These are phyloP conservation scores for Tylopilus plumbeoviolaceoides DNA, from an alignment of 768 basidiomycete genomes.

Conservation along the genomic window DNA sequence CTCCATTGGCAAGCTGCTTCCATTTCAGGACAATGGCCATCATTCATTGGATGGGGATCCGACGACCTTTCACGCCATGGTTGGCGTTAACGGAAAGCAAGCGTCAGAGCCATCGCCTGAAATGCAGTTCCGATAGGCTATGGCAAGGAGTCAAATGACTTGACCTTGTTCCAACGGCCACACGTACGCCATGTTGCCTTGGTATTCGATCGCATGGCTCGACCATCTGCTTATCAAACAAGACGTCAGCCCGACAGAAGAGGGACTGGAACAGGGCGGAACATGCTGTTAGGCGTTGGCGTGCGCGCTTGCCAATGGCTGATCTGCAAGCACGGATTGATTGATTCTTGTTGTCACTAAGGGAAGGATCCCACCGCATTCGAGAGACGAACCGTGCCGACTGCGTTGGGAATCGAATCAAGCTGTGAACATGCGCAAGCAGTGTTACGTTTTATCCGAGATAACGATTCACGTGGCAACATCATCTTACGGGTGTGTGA, in stretches of 20 bases:
- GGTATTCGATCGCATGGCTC: not conserved
- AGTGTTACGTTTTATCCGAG: not conserved
- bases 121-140: not conserved
- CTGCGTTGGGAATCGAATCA: constrained; percentile 2
- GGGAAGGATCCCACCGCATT: not conserved
- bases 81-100: not conserved
- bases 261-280: not conserved
- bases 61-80: not conserved
- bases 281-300: constrained; percentile 12
- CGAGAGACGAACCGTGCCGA: constrained; percentile 5
- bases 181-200: constrained; percentile 1
- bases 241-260: not conserved
- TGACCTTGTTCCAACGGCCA: not conserved
- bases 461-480: not conserved
- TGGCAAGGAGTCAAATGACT: too few relatives aligned
- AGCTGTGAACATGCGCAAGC: not conserved
- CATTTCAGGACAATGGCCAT: not conserved
- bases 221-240: not conserved
- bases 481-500: not conserved
- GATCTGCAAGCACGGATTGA: not conserved
- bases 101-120: not conserved
- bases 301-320: constrained; percentile 6
- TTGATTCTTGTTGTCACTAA: not conserved
- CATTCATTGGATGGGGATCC: not conserved
- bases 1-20: not conserved